phyloP scores from a whole-genome alignment of 177 flowering plant species.

The Vitis hybrid region DNA sequence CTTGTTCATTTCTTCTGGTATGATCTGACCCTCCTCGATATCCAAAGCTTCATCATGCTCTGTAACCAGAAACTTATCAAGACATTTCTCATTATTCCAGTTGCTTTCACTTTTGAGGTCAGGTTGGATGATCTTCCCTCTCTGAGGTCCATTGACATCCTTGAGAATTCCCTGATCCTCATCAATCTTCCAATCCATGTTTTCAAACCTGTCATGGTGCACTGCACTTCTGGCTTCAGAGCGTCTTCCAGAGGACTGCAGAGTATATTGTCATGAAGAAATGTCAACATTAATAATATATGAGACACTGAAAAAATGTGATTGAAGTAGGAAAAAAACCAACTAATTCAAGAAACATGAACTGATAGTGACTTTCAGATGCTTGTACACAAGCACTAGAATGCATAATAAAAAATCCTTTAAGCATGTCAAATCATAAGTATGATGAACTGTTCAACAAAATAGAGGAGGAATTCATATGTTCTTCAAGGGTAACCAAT shows the following conservation, averaged over 20 bases:
- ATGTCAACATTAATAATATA: slow-evolving; percentile 7
- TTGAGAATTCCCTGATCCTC: slow-evolving; percentile 9
- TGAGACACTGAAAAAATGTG: neutral
- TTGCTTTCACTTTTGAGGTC: slow-evolving; percentile 14
- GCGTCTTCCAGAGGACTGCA: slow-evolving; percentile 54
- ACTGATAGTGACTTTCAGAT: neutral
- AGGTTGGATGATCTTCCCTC: slow-evolving; percentile 7
- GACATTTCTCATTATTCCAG: slow-evolving; percentile 20
- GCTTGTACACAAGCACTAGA: too few species aligned
- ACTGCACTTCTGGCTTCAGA: slow-evolving; percentile 25
- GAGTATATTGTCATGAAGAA: slow-evolving; percentile 24
- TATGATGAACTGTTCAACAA: too few species aligned
- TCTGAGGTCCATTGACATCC: slow-evolving; percentile 7
- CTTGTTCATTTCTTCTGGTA: slow-evolving; percentile 24
- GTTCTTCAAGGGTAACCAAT: too few species aligned
- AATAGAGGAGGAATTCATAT: too few species aligned
- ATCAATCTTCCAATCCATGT: slow-evolving; percentile 5
- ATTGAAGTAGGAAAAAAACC: neutral
- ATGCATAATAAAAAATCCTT: too few species aligned
- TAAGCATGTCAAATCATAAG: too few species aligned
- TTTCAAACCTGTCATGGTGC: slow-evolving; percentile 16
- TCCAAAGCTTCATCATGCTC: slow-evolving; percentile 27
- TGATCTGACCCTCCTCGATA: slow-evolving; percentile 57
- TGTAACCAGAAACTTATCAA: slow-evolving; percentile 20
- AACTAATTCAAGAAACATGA: neutral